These are phyloP conservation scores for Usnea hakonensis DNA, from an alignment of 495 filamentous ascomycete species.

Conservation along the genomic window DNA sequence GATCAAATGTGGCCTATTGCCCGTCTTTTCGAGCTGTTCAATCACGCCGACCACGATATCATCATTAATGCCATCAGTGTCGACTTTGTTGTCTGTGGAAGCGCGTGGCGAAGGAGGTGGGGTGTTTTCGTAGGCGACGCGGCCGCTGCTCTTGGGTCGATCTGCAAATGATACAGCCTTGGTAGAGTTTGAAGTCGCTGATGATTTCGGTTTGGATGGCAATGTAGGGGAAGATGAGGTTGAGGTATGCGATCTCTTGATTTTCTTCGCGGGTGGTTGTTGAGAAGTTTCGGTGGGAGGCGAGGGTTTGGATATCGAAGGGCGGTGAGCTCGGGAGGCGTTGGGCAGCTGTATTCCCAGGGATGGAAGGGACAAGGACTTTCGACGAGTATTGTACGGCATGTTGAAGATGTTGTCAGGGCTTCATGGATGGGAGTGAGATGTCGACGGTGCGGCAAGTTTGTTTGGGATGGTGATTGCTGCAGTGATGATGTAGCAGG, in stretches of 20 bases:
- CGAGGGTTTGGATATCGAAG: conserved; percentile 51
- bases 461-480: not conserved
- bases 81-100: conserved; percentile 54
- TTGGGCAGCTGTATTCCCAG: conserved; percentile 88
- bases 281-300: conserved; percentile 44
- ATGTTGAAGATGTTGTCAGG: conserved; percentile 41
- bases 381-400: conserved; percentile 97
- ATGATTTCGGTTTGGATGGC: conserved; percentile 34
- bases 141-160: conserved; percentile 40
- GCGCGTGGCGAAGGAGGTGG: conserved; percentile 77
- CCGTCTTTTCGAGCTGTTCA: conserved; percentile 81
- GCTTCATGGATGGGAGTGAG: conserved; percentile 9
- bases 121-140: conserved; percentile 56
- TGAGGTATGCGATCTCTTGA: conserved; percentile 71
- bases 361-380: conserved; percentile 87
- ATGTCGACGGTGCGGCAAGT: not conserved
- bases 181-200: conserved; percentile 28
- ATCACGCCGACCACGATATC: conserved; percentile 92
- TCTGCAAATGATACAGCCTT: conserved; percentile 35
- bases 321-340: conserved; percentile 58
- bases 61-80: conserved; percentile 84
- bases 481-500: conserved; percentile 17
- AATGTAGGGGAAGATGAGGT: conserved; percentile 48
- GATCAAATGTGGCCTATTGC: conserved; percentile 86
- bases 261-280: conserved; percentile 67